Evolutionary conservation across 371 early-diverging fungal species (phyloP).

Genomic region (Mortierella polycephala): DNA sequence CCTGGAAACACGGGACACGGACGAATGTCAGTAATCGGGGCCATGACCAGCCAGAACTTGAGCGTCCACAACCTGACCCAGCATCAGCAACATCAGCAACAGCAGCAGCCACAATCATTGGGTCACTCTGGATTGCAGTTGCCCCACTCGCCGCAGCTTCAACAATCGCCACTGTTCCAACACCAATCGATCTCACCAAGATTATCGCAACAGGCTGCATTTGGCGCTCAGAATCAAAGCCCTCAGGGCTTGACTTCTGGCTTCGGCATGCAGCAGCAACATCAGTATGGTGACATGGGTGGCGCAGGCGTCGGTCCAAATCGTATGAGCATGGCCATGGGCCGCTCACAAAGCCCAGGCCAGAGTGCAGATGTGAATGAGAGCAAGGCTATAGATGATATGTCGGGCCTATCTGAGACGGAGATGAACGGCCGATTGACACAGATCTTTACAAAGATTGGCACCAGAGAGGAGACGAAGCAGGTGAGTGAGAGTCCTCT

Average conservation of each 20-base stretch:
- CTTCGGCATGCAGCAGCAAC: constrained; percentile 13
- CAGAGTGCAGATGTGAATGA: constrained; percentile 10
- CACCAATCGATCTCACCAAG: constrained; percentile 26
- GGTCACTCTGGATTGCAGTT: constrained; percentile 1
- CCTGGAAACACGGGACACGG: constrained; percentile 17
- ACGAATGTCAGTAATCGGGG: constrained; percentile 32
- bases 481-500: constrained; percentile 59
- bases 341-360: constrained; percentile 1
- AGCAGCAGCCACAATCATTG: neutral
- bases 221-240: constrained; percentile 24
- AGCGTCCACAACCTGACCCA: constrained; percentile 29
- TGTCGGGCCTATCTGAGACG: constrained; percentile 52
- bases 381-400: constrained; percentile 15
- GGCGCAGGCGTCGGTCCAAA: constrained; percentile 22
- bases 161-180: constrained; percentile 21
- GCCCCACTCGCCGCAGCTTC: constrained; percentile 24
- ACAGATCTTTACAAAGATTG: constrained; percentile 79
- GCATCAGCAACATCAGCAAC: constrained; percentile 36
- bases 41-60: constrained; percentile 47
- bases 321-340: constrained; percentile 36
- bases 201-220: constrained; percentile 15
- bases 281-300: constrained; percentile 20
- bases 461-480: constrained; percentile 79
- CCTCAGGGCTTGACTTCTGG: constrained; percentile 10
- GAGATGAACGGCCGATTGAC: constrained; percentile 68